These are phyloP conservation scores for Linnemannia exigua DNA, from an alignment of 192 early-diverging fungal genomes.

Conservation along the genomic window DNA sequence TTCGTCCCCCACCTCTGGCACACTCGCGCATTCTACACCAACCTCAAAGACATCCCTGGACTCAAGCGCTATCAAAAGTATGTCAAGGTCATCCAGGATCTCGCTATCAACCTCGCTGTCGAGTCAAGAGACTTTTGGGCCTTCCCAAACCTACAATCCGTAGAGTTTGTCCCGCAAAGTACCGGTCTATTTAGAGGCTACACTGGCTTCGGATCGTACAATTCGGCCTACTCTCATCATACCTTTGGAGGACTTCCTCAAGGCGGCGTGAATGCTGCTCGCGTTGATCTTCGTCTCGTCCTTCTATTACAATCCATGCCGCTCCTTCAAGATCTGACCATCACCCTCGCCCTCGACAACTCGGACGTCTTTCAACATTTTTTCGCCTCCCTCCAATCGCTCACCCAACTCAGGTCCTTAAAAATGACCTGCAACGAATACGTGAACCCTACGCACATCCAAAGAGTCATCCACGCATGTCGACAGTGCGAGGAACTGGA, in stretches of 20 bases:
- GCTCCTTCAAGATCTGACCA: constrained; percentile 24
- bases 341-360: constrained; percentile 27
- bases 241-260: background rate
- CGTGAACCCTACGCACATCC: constrained; percentile 25
- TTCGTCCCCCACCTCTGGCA: constrained; percentile 27
- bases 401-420: constrained; percentile 6
- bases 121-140: constrained; percentile 24
- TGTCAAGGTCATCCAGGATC: constrained; percentile 23
- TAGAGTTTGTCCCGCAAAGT: constrained; percentile 17
- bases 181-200: background rate
- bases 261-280: constrained; percentile 24
- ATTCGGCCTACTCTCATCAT: background rate
- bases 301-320: constrained; percentile 22
- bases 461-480: constrained; percentile 21
- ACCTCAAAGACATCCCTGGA: constrained; percentile 13
- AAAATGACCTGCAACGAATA: constrained; percentile 22
- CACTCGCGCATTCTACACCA: constrained; percentile 23
- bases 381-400: constrained; percentile 16
- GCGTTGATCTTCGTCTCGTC: constrained; percentile 27
- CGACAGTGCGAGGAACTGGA: constrained; percentile 22
- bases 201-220: background rate
- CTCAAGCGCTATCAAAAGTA: constrained; percentile 24
- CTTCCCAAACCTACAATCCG: constrained; percentile 26
- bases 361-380: constrained; percentile 27
- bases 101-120: constrained; percentile 29